Percentiles rank a stretch among this genome's conserved stretches.
These are phyloP conservation scores for Pharus latifolius DNA, from an alignment of 176 grass and related monocot genomes.

Conservation along the genomic window DNA sequence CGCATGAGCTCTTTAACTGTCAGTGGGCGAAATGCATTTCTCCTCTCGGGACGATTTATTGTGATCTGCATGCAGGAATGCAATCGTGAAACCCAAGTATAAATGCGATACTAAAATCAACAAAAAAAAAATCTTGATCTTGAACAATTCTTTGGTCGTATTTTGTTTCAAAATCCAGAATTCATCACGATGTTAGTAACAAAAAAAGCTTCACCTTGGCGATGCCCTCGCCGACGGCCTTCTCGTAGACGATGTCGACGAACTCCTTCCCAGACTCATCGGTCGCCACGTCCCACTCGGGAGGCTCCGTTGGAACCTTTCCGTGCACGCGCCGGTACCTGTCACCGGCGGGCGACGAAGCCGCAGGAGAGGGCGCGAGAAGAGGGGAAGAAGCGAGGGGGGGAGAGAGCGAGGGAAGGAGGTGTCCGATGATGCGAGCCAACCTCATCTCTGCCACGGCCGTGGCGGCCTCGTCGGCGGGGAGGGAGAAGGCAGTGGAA, in stretches of 20 bases:
- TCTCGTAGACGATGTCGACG: conserved; percentile 85
- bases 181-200: not conserved
- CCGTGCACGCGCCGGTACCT: conserved; percentile 69
- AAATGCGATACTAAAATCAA: not conserved
- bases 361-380: not conserved
- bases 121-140: not conserved
- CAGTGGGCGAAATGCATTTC: conserved; percentile 85
- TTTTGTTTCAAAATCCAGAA: not conserved
- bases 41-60: conserved; percentile 80
- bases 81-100: not conserved
- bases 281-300: conserved; percentile 41
- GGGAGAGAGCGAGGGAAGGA: conserved; percentile 23
- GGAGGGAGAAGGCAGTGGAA: too few relatives aligned
- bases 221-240: conserved; percentile 69
- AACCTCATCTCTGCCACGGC: conserved; percentile 54
- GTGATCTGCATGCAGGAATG: conserved; percentile 55
- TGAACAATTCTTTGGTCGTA: not conserved
- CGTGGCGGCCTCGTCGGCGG: too few relatives aligned
- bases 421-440: conserved; percentile 46
- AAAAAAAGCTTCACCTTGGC: conserved; percentile 49
- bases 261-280: conserved; percentile 70
- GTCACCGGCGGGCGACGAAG: conserved; percentile 33
- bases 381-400: conserved; percentile 1
- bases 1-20: conserved; percentile 91
- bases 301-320: conserved; percentile 42